A percentile compares a stretch with the other conserved stretches of the same genome.
Evolutionary conservation across 768 basidiomycete species (phyloP).

Genomic region (Gloeophyllum trabeum): DNA sequence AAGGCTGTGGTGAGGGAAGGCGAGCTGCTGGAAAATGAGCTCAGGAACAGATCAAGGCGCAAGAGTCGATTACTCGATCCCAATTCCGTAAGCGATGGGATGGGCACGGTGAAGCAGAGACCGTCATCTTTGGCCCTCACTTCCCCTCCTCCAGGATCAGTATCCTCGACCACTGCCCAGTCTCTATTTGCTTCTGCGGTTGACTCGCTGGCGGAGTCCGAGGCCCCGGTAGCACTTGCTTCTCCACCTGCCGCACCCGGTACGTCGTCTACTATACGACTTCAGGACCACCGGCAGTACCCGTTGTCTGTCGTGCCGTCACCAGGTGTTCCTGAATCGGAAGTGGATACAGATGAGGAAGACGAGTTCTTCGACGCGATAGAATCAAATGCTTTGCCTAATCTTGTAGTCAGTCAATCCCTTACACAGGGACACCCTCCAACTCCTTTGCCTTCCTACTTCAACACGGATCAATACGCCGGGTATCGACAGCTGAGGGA

Average conservation of each 20-base stretch:
- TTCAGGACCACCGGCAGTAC: no score
- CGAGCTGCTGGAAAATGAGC: conserved; percentile 70
- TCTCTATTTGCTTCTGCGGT: no score
- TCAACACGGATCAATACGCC: conserved; percentile 38
- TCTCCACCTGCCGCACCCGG: conserved; percentile 4
- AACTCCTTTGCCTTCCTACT: conserved; percentile 19
- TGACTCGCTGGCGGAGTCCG: background rate
- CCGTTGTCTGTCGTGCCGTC: background rate
- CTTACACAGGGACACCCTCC: conserved; percentile 33
- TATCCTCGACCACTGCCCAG: background rate
- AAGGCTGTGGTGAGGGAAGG: conserved; percentile 80
- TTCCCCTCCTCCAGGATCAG: background rate
- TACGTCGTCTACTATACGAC: background rate
- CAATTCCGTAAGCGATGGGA: conserved; percentile 14
- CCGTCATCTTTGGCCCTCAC: conserved; percentile 5
- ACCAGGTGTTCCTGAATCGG: conserved; percentile 10
- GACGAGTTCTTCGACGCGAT: conserved; percentile 99
- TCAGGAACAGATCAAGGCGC: conserved; percentile 47
- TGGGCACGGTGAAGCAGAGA: conserved; percentile 10
- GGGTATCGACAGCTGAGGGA: conserved; percentile 60
- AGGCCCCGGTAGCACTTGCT: background rate
- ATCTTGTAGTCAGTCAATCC: conserved; percentile 56
- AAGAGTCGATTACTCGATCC: conserved; percentile 47
- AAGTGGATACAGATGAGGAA: conserved; percentile 59
- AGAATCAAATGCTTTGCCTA: conserved; percentile 69